Percentiles rank a stretch among this genome's conserved stretches.
Evolutionary conservation across 768 basidiomycete genomes (phyloP).

Genomic region (Chlorophyllum brunneum): DNA sequence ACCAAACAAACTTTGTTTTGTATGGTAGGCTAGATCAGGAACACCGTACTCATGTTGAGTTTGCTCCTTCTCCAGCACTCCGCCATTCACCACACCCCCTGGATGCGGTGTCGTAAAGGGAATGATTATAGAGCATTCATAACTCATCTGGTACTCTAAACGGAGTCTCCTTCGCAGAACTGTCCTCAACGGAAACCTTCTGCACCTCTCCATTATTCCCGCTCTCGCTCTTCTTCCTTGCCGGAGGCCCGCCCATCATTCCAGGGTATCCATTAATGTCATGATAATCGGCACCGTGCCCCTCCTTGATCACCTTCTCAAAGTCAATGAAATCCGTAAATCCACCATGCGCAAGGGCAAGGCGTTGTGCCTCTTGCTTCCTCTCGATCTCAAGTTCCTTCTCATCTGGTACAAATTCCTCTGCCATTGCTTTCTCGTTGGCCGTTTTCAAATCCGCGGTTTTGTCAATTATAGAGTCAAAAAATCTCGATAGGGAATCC

Average conservation of each 20-base stretch:
- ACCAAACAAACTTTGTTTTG: too few relatives aligned
- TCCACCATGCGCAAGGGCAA: constrained; percentile 49
- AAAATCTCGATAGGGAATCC: constrained; percentile 69
- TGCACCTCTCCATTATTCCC: not conserved
- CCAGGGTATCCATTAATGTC: constrained; percentile 38
- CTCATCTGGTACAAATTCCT: constrained; percentile 37
- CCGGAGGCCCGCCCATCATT: constrained; percentile 35
- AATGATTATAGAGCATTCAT: too few relatives aligned
- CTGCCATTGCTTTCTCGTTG: constrained; percentile 35
- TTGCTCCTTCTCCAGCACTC: too few relatives aligned
- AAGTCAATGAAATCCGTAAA: constrained; percentile 48
- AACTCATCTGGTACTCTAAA: constrained; percentile 1
- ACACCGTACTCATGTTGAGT: too few relatives aligned
- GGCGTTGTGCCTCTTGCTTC: constrained; percentile 50
- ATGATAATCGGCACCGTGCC: constrained; percentile 40
- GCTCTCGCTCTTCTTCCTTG: constrained; percentile 25
- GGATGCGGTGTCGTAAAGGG: too few relatives aligned
- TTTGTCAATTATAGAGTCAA: constrained; percentile 67
- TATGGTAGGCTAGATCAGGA: too few relatives aligned
- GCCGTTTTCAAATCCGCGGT: constrained; percentile 48
- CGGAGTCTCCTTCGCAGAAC: not conserved
- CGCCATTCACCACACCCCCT: too few relatives aligned
- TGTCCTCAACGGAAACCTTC: not conserved
- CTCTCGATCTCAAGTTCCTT: constrained; percentile 44
- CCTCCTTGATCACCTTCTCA: constrained; percentile 41